Base-by-base conservation (phyloP, 2,329 filamentous ascomycete genomes). In the Ceratocystis diversiconidia region DNA sequence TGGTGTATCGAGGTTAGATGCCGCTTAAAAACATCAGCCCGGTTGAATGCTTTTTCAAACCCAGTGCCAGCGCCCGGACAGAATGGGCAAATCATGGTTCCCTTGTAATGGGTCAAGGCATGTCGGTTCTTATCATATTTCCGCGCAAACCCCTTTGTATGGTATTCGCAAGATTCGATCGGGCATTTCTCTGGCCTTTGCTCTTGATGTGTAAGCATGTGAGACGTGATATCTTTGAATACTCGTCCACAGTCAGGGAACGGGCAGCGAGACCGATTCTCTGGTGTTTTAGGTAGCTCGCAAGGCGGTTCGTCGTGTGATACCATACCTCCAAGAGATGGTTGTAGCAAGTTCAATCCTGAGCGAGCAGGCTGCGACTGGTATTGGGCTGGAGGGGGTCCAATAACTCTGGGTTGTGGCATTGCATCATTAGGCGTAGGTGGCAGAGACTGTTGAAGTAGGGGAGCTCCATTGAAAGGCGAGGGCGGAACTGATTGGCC, bases 41-140 rank as follows among this genome's bases (percentile, higher is more conserved):
- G 84, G 76, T 96, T 96, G 76, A 99, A 97, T 69, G 89, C 90
- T 79, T 96, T 96, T 75, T 96, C 92, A 5, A 88, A 89, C 1
- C 90, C 84, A 2, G 90, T 92, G 5, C 92, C 91, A 22, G 87
- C 88, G 3, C 91, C 90, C 0, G 92, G 90, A 70, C 94, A 97
- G 75, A 97, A 97, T 4, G 92, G 92, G 72, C 94, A 99, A 6
- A 96, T 88, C 91, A 97, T 96, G 15, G 90, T 96, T 7, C 92
- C 92, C 75, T 96, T 95, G 79, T 97, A 99, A 73, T 97, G 94
- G 2, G 92, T 97, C 69, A 97, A 77, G 1, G 92, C 95, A 73
- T 99, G 94, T 12, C 94, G 81, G 75, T 97, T 97, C 80, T 96
- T 96, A 78, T 97, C 94, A 73, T 97, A 99, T 75, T 97, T 97